These are phyloP conservation scores for Penicillium simplicissimum DNA, from an alignment of 495 filamentous ascomycete genomes.

Conservation along the genomic window DNA sequence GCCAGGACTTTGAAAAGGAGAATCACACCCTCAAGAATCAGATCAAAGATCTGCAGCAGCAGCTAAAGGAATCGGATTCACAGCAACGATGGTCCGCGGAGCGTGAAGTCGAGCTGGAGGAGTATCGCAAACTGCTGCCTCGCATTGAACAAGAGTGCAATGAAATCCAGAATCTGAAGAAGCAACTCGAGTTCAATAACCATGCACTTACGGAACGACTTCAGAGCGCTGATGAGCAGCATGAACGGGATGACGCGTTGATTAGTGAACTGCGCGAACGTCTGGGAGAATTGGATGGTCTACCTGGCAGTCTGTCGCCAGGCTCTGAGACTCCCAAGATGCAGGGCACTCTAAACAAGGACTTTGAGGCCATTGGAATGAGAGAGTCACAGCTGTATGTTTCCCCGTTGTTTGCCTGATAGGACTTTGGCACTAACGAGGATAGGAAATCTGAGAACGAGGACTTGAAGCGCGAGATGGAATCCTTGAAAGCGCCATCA, in stretches of 20 bases:
- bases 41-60: slow-evolving; percentile 56
- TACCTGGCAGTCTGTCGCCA: slow-evolving; percentile 44
- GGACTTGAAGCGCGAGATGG: slow-evolving; percentile 43
- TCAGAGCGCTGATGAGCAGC: slow-evolving; percentile 54
- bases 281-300: slow-evolving; percentile 51
- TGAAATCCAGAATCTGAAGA: slow-evolving; percentile 57
- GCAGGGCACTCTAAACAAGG: slow-evolving; percentile 47
- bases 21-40: slow-evolving; percentile 63
- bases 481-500: slow-evolving; percentile 37
- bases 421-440: slow-evolving; percentile 16
- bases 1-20: slow-evolving; percentile 70
- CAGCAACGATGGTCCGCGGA: slow-evolving; percentile 47
- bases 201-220: slow-evolving; percentile 55
- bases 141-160: slow-evolving; percentile 63
- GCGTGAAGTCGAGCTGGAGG: slow-evolving; percentile 58
- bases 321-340: slow-evolving; percentile 43
- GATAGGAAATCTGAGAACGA: slow-evolving; percentile 46
- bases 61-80: slow-evolving; percentile 55
- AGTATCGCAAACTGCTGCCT: slow-evolving; percentile 57
- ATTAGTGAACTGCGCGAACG: slow-evolving; percentile 56
- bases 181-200: slow-evolving; percentile 60
- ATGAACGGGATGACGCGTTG: slow-evolving; percentile 54
- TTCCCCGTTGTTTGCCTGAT: background rate
- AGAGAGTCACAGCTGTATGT: slow-evolving; percentile 45
- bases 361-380: slow-evolving; percentile 47